phyloP scores from a whole-genome alignment of 1,284 basidiomycete species.

The Anthracocystis setariae region DNA sequence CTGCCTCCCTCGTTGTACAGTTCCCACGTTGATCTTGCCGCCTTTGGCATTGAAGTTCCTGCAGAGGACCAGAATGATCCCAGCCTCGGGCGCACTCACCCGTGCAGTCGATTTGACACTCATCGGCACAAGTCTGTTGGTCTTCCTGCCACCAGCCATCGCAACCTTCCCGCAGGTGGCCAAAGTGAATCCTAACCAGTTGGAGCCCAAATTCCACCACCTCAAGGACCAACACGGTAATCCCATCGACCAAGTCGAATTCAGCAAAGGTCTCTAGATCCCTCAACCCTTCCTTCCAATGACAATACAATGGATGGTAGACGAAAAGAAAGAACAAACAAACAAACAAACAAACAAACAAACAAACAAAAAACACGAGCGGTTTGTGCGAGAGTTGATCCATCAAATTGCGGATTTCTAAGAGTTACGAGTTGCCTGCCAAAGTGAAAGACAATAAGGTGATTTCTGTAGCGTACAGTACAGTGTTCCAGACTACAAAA shows the following conservation, averaged over 20 bases:
- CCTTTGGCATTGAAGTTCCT: conserved; percentile 71
- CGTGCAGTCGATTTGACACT: conserved; percentile 48
- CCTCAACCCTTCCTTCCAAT: no score
- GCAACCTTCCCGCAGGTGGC: conserved; percentile 72
- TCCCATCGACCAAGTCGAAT: conserved; percentile 68
- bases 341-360: no score
- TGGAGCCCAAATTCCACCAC: conserved; percentile 68
- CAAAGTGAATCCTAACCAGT: conserved; percentile 67
- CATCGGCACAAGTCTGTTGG: conserved; percentile 70
- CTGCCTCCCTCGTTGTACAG: conserved; percentile 1
- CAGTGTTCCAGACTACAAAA: no score
- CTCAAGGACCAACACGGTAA: conserved; percentile 65
- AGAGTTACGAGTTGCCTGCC: no score
- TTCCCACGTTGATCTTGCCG: conserved; percentile 71
- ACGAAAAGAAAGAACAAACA: no score
- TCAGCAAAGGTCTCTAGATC: conserved; percentile 71
- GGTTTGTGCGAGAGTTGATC: neutral
- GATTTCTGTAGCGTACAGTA: no score
- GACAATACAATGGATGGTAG: neutral
- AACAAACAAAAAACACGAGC: no score
- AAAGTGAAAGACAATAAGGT: no score
- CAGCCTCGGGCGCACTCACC: conserved; percentile 35
- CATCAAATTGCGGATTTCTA: neutral
- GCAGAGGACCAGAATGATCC: conserved; percentile 45
- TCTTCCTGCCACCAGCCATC: conserved; percentile 73